Base-by-base conservation (phyloP, 2,329 filamentous ascomycete species). In the Xylaria sp. region DNA sequence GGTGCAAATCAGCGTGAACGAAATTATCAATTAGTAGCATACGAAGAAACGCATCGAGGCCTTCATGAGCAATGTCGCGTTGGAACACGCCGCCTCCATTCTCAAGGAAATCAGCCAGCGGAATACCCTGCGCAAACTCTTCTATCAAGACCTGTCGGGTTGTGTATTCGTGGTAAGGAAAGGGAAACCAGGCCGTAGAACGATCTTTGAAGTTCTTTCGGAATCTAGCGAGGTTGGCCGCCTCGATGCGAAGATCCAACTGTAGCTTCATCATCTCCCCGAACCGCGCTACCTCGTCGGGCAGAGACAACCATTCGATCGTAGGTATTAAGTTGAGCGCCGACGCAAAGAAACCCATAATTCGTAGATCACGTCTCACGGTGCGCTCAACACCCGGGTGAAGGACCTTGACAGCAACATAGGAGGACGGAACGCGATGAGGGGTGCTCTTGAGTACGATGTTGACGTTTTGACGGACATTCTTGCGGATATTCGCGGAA, bases 211-310 rank as follows among this genome's bases (percentile, higher is more conserved):
- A 99, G 72, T 97, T 91, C 68, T 88, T 87, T 55, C 94, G 87
- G 79, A 99, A 97, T 11, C 88, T 85, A 19, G 87, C 86, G 2
- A 99, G 79, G 69, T 99, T 99, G 44, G 92, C 89, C 1, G 92
- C 89, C 74, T 99, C 94, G 62, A 97, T 97, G 55, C 94, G 88
- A 42, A 99, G 81, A 74, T 99, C 94, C 2, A 99, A 80, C 72
- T 99, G 94, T n/a, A 97, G 79, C 69, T 88, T 88, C 94, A 99
- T 99, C 94, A 99, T 99, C 71, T 95, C 90, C 23, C 92, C 93
- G 70, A 99, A 99, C 70, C 97, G 92, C 11, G 81, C 76, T 2
- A 97, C 94, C 73, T 99, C 94, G 67, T 97, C 93, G 0, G 94
- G 94, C 7, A 99, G 84, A 0, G 93, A 97, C 4, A 99, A 81